Percentiles rank a stretch among this genome's conserved stretches.
Conservation (phyloP, 108 stramenopile genomes). For the Nitzschia sp. region DNA sequence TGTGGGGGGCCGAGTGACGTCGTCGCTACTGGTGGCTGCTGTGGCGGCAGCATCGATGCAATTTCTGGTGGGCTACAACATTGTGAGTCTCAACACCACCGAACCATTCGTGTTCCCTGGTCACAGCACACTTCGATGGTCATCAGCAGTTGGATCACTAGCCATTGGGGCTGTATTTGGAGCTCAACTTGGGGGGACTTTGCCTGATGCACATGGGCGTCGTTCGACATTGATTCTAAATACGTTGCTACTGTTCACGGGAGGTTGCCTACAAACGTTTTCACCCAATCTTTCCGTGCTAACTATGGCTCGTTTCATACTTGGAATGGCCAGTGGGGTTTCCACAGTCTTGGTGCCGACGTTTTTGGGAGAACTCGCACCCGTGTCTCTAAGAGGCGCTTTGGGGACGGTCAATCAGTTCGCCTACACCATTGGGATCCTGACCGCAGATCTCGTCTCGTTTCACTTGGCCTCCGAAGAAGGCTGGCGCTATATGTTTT, state of each 20-base stretch:
- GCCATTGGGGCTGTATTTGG: slow-evolving; percentile 13
- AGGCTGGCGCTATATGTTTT: slow-evolving; percentile 51
- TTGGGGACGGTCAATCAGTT: slow-evolving; percentile 76
- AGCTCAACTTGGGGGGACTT: background rate
- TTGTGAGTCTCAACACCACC: slow-evolving; percentile 14
- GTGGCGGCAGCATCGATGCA: slow-evolving; percentile 3
- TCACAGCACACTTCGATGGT: slow-evolving; percentile 10
- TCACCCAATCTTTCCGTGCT: slow-evolving; percentile 47
- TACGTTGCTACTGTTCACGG: background rate
- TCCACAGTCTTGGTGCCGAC: slow-evolving; percentile 71
- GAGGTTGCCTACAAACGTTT: slow-evolving; percentile 40
- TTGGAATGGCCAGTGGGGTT: slow-evolving; percentile 74
- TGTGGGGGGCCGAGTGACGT: background rate
- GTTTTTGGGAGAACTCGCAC: slow-evolving; percentile 80
- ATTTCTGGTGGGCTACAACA: slow-evolving; percentile 20
- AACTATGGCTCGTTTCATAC: slow-evolving; percentile 55
- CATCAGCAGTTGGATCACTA: slow-evolving; percentile 14
- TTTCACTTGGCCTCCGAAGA: slow-evolving; percentile 38
- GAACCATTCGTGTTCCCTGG: slow-evolving; percentile 19
- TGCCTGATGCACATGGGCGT: background rate
- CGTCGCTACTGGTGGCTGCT: slow-evolving; percentile 6
- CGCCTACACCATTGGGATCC: slow-evolving; percentile 58
- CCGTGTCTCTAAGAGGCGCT: slow-evolving; percentile 68
- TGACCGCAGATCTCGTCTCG: slow-evolving; percentile 42
- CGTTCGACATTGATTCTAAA: background rate